A percentile compares a stretch with the other conserved stretches of the same genome.
Evolutionary conservation across 164 flowering plant genomes (phyloP).

Genomic region (Berberis vulgaris): DNA sequence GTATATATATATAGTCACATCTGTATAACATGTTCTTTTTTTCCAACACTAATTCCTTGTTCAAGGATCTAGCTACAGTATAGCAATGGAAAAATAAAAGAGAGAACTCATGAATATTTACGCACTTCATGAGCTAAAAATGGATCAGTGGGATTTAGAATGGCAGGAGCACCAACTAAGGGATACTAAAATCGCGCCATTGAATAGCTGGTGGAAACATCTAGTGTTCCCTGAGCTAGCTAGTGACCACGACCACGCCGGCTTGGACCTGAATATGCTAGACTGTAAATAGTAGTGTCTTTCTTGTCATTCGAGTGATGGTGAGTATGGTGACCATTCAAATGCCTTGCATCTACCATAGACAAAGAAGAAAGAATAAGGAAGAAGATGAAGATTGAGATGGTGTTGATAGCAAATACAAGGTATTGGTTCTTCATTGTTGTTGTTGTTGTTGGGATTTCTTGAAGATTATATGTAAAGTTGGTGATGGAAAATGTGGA

Average conservation of each 20-base stretch:
- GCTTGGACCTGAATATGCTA: conserved; percentile 15
- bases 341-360: conserved; percentile 7
- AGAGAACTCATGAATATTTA: too few relatives aligned
- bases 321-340: not conserved
- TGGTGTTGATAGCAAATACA: conserved; percentile 4
- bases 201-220: too few relatives aligned
- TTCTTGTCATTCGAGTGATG: not conserved
- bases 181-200: too few relatives aligned
- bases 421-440: not conserved
- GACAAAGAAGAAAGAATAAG: conserved; percentile 2
- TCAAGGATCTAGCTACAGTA: too few relatives aligned
- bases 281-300: not conserved
- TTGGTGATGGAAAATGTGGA: not conserved
- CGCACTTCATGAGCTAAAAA: not conserved
- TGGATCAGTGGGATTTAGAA: too few relatives aligned
- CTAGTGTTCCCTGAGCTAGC: too few relatives aligned
- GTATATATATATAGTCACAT: too few relatives aligned
- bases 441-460: not conserved
- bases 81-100: too few relatives aligned
- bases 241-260: conserved; percentile 5
- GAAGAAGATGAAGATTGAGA: conserved; percentile 9
- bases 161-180: too few relatives aligned
- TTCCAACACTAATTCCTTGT: too few relatives aligned
- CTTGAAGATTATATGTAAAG: not conserved
- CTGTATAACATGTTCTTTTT: too few relatives aligned